phyloP scores from a whole-genome alignment of 108 stramenopile genomes.

The Seminavis robusta region DNA sequence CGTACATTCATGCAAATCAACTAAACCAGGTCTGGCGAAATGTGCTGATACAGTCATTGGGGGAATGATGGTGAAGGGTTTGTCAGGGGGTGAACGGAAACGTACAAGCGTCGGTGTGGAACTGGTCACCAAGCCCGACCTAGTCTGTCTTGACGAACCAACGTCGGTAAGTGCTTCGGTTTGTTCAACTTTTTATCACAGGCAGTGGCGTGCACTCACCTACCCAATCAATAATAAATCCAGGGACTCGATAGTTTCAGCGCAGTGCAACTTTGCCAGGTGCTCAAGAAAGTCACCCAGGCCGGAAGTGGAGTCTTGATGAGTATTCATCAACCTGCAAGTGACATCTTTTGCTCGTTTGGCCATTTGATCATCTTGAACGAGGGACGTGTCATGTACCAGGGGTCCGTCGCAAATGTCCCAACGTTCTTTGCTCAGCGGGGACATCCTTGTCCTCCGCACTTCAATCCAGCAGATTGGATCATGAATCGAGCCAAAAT shows the following conservation, averaged over 20 bases:
- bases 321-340: slow-evolving; percentile 68
- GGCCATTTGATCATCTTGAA: slow-evolving; percentile 47
- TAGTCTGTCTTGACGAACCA: slow-evolving; percentile 63
- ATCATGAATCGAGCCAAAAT: slow-evolving; percentile 59
- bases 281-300: slow-evolving; percentile 55
- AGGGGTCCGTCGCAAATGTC: slow-evolving; percentile 25
- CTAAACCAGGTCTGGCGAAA: slow-evolving; percentile 27
- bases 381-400: slow-evolving; percentile 33
- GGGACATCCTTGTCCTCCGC: slow-evolving; percentile 49
- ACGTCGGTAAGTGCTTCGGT: slow-evolving; percentile 5
- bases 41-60: slow-evolving; percentile 69
- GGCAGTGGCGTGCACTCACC: background rate
- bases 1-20: too few species aligned
- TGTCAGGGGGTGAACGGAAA: slow-evolving; percentile 72
- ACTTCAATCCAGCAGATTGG: slow-evolving; percentile 70
- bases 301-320: slow-evolving; percentile 46
- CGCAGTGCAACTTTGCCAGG: slow-evolving; percentile 46
- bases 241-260: slow-evolving; percentile 53
- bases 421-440: slow-evolving; percentile 40
- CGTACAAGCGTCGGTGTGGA: slow-evolving; percentile 62
- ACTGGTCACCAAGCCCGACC: slow-evolving; percentile 54
- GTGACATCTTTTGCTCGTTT: slow-evolving; percentile 50
- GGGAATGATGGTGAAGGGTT: slow-evolving; percentile 52
- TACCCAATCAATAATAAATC: too few species aligned
- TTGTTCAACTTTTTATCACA: background rate